These are phyloP conservation scores for Thalassiosira mediterranea DNA, from an alignment of 352 stramenopile species.

Conservation along the genomic window DNA sequence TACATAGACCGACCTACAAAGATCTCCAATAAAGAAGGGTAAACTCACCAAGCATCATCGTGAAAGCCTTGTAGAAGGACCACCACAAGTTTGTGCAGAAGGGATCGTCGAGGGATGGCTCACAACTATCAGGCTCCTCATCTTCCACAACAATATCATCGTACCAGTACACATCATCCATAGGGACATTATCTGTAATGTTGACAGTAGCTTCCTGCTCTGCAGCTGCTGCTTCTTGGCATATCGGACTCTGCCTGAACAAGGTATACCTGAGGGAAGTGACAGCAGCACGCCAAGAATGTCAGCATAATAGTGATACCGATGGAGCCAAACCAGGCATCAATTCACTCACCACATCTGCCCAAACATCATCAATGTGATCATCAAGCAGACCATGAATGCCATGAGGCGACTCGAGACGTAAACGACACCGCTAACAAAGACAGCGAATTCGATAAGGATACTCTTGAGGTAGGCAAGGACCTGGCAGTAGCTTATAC, in stretches of 20 bases:
- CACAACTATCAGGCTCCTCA: slow-evolving; percentile 21
- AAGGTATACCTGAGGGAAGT: too few species aligned
- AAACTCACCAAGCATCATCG: slow-evolving; percentile 82
- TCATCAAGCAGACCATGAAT: slow-evolving; percentile 73
- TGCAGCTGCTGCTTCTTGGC: too few species aligned
- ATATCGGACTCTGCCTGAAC: too few species aligned
- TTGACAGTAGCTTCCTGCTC: too few species aligned
- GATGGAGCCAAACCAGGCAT: too few species aligned
- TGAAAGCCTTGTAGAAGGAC: slow-evolving; percentile 71
- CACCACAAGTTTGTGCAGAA: slow-evolving; percentile 60
- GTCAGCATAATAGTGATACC: too few species aligned
- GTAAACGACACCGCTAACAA: slow-evolving; percentile 76
- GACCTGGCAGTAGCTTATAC: slow-evolving; percentile 61
- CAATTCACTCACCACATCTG: slow-evolving; percentile 77
- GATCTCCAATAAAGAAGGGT: too few species aligned
- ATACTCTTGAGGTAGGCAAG: slow-evolving; percentile 73
- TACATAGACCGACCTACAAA: too few species aligned
- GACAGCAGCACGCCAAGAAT: too few species aligned
- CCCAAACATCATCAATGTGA: slow-evolving; percentile 79
- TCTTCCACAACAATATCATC: slow-evolving; percentile 4
- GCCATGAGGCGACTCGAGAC: slow-evolving; percentile 66
- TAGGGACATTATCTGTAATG: too few species aligned
- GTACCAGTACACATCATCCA: background rate
- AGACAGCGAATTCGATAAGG: slow-evolving; percentile 81
- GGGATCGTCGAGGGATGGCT: slow-evolving; percentile 28